Evolutionary conservation across 495 filamentous ascomycete genomes (phyloP), one percentile per base, ranked within the genome.

Genomic region (Penicillium coffeae): DNA sequence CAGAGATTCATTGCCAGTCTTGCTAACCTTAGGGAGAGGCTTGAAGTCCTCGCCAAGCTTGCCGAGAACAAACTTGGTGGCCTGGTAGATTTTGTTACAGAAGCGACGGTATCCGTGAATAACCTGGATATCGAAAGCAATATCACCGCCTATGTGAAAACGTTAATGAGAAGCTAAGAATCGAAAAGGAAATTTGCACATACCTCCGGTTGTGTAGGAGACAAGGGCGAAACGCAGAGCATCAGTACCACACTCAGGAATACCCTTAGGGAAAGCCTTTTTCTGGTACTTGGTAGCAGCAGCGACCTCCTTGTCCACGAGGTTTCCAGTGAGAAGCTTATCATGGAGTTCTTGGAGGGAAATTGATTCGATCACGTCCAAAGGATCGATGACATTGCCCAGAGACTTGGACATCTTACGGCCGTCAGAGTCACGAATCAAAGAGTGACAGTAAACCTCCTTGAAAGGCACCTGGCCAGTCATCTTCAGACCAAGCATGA

Each of bases 21-120:
- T 79, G 12, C 67, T 62, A 21, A 62, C 63, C 8, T 73, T 74
- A 25, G 74, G 58, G 48, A 73, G 74, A 22, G 89, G 89, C 34
- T 78, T 75, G 62, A 88, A 93, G 61, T 84, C 83, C 12, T 82
- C 75, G 6, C 79, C 82, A 16, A 95, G 65, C 55, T 87, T 85
- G 47, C 89, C 86, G 48, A 93, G 75, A 8, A 90, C 87, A 59
- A 83, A 95, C 72, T 93, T 94, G 45, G 83, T 89, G 22, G 89
- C 89, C 68, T 92, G 87, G 72, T 89, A 94, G 54, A 95, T 87
- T 76, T 95, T 94, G 75, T 95, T 95, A 67, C 89, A 74, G 79
- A 95, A 94, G 46, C 86, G 81, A 41, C 89, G 78, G 72, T 93
- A 92, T 32, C 78, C 86, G 55, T 88, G 79, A 57, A 95, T 89